Base-by-base conservation (phyloP, 352 stramenopile genomes). In the Bremia lactucae region DNA sequence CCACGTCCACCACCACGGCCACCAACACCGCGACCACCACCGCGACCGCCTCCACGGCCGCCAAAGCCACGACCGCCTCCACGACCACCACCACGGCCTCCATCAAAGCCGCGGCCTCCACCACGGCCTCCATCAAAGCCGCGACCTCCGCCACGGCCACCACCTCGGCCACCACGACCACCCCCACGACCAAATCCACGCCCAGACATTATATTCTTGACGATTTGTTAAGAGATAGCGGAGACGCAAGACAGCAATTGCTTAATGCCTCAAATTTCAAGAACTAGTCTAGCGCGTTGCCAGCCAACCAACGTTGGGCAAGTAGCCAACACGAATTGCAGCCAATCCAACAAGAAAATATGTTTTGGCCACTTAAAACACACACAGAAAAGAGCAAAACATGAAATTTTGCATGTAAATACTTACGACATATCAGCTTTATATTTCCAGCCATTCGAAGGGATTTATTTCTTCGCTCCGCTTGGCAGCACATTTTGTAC, bases 111-210 rank as follows among this genome's bases (percentile, higher is more conserved):
- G 6, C 33, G 33, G 13, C 70, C 55, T n/a, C 65, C 59, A 23
- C 62, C 33, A 47, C 72, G 55, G 26, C 73, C 22, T 20, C 71
- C 39, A 51, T 74, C 51, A 14, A 59, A 46, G 18, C 82, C 59
- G 46, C 77, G 23, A 20, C 77, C 59, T 24, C 81, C 57, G 33
- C 76, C 55, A 15, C 69, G 42, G 31, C 71, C 42, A 11, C 66
- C 43, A 16, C 46, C 42, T 24, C 48, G 58, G 20, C 72, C 75
- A 25, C 68, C 68, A 42, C 75, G 57, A 36, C 61, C 55, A 18
- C 81, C 60, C 46, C 80, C 42, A 28, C 79, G 59, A 46, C 83
- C 65, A 26, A 74, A 72, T 43, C 78, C 76, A 65, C 76, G 68
- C 66, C 78, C 71, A 66, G 60, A 70, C 60, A 70, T 66, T 49